Evolutionary conservation across 2,329 filamentous ascomycete species (phyloP), one percentile per base, ranked within the genome.

Genomic region (Exophiala xenobiotica): DNA sequence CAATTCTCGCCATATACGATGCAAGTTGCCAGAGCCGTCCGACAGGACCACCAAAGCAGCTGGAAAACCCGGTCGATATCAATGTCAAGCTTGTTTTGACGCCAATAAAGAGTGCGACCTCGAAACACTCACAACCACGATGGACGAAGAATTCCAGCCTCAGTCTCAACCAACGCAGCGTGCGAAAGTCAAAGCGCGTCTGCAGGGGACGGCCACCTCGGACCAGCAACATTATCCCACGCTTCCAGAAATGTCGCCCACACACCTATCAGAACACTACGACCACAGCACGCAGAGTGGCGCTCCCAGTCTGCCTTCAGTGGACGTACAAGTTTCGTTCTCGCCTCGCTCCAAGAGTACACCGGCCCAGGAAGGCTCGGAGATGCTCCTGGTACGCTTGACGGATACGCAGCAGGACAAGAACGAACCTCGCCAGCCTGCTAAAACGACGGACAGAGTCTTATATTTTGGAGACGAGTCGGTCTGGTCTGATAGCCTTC

Each of bases 1-100:
- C 37, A 47, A 51, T 46, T 20, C 49, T 46, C 49, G 49, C 49
- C 49, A 51, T 24, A 51, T 51, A 37, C 49, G 49, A 51, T 51
- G 49, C 49, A 51, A 51, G 43, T 46, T 26, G n/a, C 49, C 49
- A n/a, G 49, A 51, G 49, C n/a, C 20, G 11, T 20, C 47, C 47
- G 27, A 43, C 40, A 19, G 14, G 16, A 37, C 9, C 14, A 29
- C 18, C 19, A 38, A 24, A 20, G 16, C 39, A 6, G 42, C 31
- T 40, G 49, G 49, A n/a, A 18, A 22, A 14, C 11, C 31, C 42
- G 11, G 49, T 20, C 35, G 6, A 26, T 29, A 29, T 47, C 49
- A 26, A 35, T 51, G 49, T 47, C 49, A 51, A 41, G 49, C 49
- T 46, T 51, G 49, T 29, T 46, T 46, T 18, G 43, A 46, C 35